Evolutionary conservation across 768 basidiomycete species (phyloP).

Genomic region (Tulasnella sp.): DNA sequence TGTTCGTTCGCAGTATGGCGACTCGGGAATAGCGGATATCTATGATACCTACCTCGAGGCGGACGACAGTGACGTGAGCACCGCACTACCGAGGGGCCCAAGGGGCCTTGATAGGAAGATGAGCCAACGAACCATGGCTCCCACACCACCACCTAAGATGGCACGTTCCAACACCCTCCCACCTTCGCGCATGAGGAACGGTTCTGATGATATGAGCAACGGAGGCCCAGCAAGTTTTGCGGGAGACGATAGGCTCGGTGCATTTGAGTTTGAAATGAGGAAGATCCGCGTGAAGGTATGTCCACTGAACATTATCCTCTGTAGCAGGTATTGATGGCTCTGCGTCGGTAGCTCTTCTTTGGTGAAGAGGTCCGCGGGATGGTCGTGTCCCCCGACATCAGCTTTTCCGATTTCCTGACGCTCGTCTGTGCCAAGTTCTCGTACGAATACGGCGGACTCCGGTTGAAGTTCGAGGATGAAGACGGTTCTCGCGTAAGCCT

Average conservation of each 20-base stretch:
- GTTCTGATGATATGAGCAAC: too few relatives aligned
- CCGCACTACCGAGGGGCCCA: neutral
- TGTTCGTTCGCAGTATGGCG: neutral
- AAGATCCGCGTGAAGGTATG: conserved; percentile 77
- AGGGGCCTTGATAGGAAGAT: too few relatives aligned
- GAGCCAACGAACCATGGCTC: too few relatives aligned
- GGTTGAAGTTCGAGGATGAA: conserved; percentile 78
- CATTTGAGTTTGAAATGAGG: conserved; percentile 41
- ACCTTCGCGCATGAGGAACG: too few relatives aligned
- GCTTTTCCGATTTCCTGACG: conserved; percentile 61
- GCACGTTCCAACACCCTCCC: too few relatives aligned
- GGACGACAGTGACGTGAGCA: neutral
- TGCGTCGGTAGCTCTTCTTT: neutral
- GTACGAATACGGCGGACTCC: conserved; percentile 39
- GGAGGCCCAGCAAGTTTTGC: too few relatives aligned
- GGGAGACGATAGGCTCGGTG: neutral
- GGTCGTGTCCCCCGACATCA: conserved; percentile 54
- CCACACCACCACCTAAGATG: too few relatives aligned
- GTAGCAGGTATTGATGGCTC: neutral
- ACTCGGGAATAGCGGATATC: neutral
- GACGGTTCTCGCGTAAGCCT: conserved; percentile 73
- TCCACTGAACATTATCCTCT: conserved; percentile 4
- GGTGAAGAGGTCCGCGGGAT: conserved; percentile 75
- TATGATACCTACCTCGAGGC: neutral
- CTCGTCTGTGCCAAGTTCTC: conserved; percentile 67